phyloP scores from a whole-genome alignment of 2,329 filamentous ascomycete species.

The Trichoderma arundinaceum region DNA sequence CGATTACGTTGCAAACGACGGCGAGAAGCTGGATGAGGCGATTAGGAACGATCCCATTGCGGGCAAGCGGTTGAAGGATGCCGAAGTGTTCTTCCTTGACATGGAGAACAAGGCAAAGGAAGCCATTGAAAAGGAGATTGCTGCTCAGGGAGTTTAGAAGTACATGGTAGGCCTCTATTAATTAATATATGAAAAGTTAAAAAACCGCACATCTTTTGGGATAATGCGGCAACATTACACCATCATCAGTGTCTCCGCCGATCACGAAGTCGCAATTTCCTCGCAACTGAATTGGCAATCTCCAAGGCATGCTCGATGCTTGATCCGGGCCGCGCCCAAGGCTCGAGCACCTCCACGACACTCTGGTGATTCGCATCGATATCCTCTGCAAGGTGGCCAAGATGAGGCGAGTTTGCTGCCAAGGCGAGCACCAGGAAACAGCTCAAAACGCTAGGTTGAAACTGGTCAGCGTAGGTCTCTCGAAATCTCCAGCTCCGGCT shows the following conservation, averaged over 20 bases:
- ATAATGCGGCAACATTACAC: not conserved
- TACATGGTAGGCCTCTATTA: not conserved
- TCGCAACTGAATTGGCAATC: conserved; percentile 30
- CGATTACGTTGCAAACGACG: conserved; percentile 52
- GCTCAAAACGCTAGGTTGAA: not conserved
- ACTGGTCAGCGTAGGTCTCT: not conserved
- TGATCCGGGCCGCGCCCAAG: conserved; percentile 33
- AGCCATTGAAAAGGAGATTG: conserved; percentile 35
- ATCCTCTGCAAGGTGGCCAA: conserved; percentile 28
- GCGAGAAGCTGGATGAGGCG: conserved; percentile 40
- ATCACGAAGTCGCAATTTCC: conserved; percentile 23
- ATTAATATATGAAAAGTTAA: no score
- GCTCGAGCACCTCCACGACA: conserved; percentile 27
- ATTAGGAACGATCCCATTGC: conserved; percentile 46
- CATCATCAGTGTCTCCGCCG: not conserved
- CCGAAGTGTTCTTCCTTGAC: conserved; percentile 46
- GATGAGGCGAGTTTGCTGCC: conserved; percentile 33
- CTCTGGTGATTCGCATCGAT: conserved; percentile 30
- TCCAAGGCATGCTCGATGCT: conserved; percentile 32
- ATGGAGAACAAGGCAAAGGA: conserved; percentile 43
- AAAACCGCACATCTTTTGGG: not conserved
- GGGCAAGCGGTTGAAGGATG: conserved; percentile 43
- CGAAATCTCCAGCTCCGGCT: not conserved
- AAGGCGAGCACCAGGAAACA: conserved; percentile 32
- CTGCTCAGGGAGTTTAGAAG: conserved; percentile 16